Conservation (phyloP, 257 asterid genomes). For the Nicotiana otophora region DNA sequence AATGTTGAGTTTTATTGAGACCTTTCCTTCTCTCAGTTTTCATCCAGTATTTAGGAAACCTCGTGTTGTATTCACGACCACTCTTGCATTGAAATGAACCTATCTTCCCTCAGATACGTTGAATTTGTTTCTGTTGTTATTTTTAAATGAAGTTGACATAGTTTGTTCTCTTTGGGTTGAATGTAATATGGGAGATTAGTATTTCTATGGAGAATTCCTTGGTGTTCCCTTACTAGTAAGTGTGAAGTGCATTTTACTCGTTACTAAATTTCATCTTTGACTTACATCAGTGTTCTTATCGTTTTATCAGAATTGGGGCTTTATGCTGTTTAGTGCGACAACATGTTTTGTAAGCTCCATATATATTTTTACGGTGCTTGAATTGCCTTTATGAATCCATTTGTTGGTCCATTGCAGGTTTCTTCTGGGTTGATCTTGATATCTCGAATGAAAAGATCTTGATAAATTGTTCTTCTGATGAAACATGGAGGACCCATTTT, state of each 20-base stretch:
- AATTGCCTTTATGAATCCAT: background rate
- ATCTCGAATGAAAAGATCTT: conserved; percentile 20
- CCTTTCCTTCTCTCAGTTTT: background rate
- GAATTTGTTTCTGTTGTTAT: background rate
- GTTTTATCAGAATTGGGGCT: background rate
- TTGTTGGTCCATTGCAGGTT: conserved; percentile 19
- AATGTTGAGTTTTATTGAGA: background rate
- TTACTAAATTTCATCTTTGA: background rate
- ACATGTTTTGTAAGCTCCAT: background rate
- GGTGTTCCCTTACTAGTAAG: background rate
- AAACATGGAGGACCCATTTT: conserved; percentile 60
- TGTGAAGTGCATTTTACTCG: background rate
- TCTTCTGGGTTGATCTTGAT: conserved; percentile 14
- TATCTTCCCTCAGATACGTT: background rate
- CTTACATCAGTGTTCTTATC: background rate
- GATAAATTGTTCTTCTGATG: conserved; percentile 23
- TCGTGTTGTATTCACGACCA: background rate
- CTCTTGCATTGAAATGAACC: background rate
- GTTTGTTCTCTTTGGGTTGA: conserved; percentile 1
- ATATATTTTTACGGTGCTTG: background rate
- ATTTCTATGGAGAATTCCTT: background rate
- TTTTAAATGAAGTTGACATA: background rate
- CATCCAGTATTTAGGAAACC: background rate
- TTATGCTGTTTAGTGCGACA: background rate
- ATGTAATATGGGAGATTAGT: background rate